Percentiles rank a stretch among this genome's conserved stretches.
Conservation (phyloP, 2,329 filamentous ascomycete species). For the Madurella fahalii region DNA sequence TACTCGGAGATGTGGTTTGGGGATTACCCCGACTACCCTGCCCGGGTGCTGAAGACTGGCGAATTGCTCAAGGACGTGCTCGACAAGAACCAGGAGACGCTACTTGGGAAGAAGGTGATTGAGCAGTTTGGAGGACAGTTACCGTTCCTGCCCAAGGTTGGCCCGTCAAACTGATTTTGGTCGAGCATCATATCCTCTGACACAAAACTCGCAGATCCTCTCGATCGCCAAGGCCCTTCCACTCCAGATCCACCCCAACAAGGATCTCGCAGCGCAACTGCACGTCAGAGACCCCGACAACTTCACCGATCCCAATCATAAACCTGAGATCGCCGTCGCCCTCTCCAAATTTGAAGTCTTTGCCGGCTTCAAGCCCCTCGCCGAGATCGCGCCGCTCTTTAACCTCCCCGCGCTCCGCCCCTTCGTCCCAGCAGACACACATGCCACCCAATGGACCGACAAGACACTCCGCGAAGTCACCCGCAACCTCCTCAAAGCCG, state of each 20-base stretch:
- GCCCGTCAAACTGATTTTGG: background rate
- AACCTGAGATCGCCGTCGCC: conserved; percentile 74
- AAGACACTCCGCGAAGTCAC: conserved; percentile 55
- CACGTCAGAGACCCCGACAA: conserved; percentile 60
- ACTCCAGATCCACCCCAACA: conserved; percentile 71
- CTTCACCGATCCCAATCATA: conserved; percentile 72
- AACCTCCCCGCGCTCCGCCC: conserved; percentile 47
- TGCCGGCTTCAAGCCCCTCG: conserved; percentile 66
- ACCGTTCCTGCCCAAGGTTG: conserved; percentile 67
- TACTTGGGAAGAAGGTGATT: conserved; percentile 60
- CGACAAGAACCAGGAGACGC: conserved; percentile 54
- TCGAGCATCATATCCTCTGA: conserved; percentile 2
- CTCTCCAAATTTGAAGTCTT: conserved; percentile 71
- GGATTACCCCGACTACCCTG: conserved; percentile 68
- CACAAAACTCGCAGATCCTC: conserved; percentile 46
- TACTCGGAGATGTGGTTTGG: conserved; percentile 74
- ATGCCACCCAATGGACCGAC: conserved; percentile 46
- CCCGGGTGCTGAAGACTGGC: conserved; percentile 57
- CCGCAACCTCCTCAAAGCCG: conserved; percentile 50
- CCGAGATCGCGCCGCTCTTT: conserved; percentile 56
- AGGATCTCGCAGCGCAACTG: conserved; percentile 58
- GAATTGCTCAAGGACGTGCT: conserved; percentile 63
- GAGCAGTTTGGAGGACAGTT: conserved; percentile 61
- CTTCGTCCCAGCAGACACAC: conserved; percentile 44
- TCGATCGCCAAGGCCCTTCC: conserved; percentile 73